phyloP scores from a whole-genome alignment of 768 basidiomycete species.

The Glaciozyma antarctica region DNA sequence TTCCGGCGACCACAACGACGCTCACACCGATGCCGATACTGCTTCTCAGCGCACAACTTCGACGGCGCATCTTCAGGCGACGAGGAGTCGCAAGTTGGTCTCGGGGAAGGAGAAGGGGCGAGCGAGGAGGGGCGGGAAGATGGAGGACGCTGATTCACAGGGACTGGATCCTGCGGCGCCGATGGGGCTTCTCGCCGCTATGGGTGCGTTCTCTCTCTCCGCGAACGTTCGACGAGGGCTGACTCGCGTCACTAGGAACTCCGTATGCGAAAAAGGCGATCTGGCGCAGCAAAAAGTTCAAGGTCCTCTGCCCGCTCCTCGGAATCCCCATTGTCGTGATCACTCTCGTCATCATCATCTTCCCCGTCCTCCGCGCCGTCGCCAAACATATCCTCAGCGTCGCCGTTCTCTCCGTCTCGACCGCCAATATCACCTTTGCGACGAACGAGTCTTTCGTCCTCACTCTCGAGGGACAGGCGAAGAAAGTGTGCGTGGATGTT shows the following conservation, averaged over 20 bases:
- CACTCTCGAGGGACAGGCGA: slow-evolving; percentile 40
- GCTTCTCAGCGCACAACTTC: too few species aligned
- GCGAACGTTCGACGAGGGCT: too few species aligned
- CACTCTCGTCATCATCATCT: background rate
- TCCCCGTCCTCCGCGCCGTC: slow-evolving; percentile 25
- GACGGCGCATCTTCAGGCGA: too few species aligned
- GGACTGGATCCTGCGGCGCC: slow-evolving; percentile 12
- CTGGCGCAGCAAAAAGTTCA: slow-evolving; percentile 13
- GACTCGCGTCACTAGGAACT: background rate
- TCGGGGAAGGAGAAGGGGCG: background rate
- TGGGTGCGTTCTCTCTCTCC: slow-evolving; percentile 5
- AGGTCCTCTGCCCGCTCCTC: slow-evolving; percentile 22
- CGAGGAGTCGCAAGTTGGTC: too few species aligned
- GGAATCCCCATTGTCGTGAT: slow-evolving; percentile 3
- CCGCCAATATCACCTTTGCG: slow-evolving; percentile 22
- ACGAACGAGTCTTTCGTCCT: slow-evolving; percentile 23
- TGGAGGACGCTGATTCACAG: slow-evolving; percentile 3
- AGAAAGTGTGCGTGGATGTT: slow-evolving; percentile 43
- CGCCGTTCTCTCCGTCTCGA: slow-evolving; percentile 21
- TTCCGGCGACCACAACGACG: background rate
- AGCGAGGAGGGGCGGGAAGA: background rate
- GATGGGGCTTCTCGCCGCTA: slow-evolving; percentile 13
- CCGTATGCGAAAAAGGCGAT: slow-evolving; percentile 25
- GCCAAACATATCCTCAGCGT: slow-evolving; percentile 16
- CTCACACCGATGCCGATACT: background rate